Conservation (phyloP, 768 basidiomycete genomes). For the Lactifluus volemus region DNA sequence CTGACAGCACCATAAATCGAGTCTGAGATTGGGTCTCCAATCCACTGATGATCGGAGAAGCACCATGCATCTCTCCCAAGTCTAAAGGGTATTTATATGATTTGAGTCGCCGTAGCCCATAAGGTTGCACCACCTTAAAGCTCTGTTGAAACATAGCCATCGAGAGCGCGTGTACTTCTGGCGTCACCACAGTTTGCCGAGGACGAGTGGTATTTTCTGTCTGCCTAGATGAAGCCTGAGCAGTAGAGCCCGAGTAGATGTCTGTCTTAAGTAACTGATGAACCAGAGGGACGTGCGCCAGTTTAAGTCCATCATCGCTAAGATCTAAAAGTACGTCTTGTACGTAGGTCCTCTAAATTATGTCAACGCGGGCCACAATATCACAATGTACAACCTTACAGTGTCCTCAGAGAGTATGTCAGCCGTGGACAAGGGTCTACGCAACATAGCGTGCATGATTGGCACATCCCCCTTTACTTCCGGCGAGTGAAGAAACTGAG, state of each 20-base stretch:
- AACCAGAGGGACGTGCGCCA: neutral
- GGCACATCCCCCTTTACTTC: neutral
- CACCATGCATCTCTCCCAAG: constrained; percentile 25
- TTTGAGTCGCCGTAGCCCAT: neutral
- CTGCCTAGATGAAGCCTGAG: neutral
- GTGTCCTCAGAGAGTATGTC: neutral
- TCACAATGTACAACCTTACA: neutral
- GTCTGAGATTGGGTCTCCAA: neutral
- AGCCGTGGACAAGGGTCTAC: neutral
- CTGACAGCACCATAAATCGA: constrained; percentile 26
- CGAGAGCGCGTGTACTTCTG: constrained; percentile 1
- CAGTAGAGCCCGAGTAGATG: constrained; percentile 13
- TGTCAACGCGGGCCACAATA: neutral
- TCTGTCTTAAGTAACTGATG: neutral
- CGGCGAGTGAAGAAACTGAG: neutral
- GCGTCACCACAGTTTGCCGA: constrained; percentile 8
- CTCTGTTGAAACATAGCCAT: neutral
- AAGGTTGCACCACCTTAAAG: neutral
- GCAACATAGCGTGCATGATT: neutral
- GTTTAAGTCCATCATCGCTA: neutral
- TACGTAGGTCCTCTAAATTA: neutral
- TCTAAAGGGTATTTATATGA: neutral
- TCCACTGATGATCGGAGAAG: constrained; percentile 18
- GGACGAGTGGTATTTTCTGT: neutral
- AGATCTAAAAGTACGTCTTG: neutral